phyloP scores from a whole-genome alignment of 192 early-diverging fungal genomes.

The Coemansia guatemalensis region DNA sequence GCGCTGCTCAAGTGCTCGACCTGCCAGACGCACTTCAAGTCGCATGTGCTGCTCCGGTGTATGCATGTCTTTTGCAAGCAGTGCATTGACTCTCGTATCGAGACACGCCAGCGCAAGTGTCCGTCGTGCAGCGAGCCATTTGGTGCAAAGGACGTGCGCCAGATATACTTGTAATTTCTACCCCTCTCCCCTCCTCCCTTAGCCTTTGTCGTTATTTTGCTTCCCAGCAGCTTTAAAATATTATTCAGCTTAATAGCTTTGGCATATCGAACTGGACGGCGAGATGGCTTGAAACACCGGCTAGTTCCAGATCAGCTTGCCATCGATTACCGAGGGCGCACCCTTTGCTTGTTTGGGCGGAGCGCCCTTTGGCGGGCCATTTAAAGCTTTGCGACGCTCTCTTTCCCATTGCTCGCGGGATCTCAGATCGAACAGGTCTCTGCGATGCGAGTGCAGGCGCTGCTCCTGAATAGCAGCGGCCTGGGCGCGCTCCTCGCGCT shows the following conservation, averaged over 20 bases:
- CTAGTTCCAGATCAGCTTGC: constrained; percentile 48
- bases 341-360: constrained; percentile 11
- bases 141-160: constrained; percentile 74
- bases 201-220: neutral
- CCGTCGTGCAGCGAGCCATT: constrained; percentile 88
- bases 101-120: constrained; percentile 91
- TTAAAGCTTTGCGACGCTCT: constrained; percentile 14
- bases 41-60: constrained; percentile 77
- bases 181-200: too few relatives aligned
- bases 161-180: constrained; percentile 69
- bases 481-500: constrained; percentile 57
- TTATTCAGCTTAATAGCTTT: neutral
- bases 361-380: constrained; percentile 1
- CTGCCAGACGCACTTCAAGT: constrained; percentile 85
- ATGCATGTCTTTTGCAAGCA: constrained; percentile 97
- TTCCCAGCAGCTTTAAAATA: neutral
- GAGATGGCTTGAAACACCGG: too few relatives aligned
- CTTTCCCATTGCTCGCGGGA: constrained; percentile 46
- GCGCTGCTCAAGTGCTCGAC: constrained; percentile 88
- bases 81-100: constrained; percentile 83
- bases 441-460: constrained; percentile 58
- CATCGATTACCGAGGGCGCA: constrained; percentile 24
- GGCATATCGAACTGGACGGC: neutral
- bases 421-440: constrained; percentile 44
- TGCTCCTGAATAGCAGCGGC: constrained; percentile 56